Evolutionary conservation across 305 asterid species (phyloP), one percentile per base, ranked within the genome.

Genomic region (Plantago rigida): DNA sequence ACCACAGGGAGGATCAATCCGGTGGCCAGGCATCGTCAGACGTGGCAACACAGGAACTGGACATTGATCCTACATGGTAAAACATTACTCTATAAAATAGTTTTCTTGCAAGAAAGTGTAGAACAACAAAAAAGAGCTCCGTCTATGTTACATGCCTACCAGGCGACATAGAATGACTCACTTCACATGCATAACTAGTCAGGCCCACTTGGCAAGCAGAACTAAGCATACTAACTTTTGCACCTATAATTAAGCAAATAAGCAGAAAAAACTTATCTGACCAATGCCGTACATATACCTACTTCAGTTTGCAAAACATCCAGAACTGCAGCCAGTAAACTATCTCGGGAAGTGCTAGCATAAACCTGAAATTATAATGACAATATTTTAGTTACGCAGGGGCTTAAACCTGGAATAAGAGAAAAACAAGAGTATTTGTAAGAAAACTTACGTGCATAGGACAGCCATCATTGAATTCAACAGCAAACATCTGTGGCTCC

Each of bases 401-500:
- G 9, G 10, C 44, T 5, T 1, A 5, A 1, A 1, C 10, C 10
- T 5, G 10, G 9, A 22, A 22, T 1, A 22, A 36, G 10, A 5
- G 44, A 36, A 36, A 36, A 36, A 36, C 9, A 6, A 5, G 10
- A 8, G 39, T 5, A 5, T 7, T 36, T 8, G 65, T 59, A 49
- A 77, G 66, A 67, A 70, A 29, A 67, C 96, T 76, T 78, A 93
- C 99, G 56, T 89, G 95, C 68, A 87, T 83, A 51, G 99, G 97
- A 69, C 97, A 89, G 71, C 99, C 99, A 78, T 93, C 99, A 78
- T 78, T 85, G 77, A 85, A 93, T 75, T 93, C 99, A 74, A 93
- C 75, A 70, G 96, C 99, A 70, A 93, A 93, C 99, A 89, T 85
- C 81, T 93, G 99, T 64, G 99, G 99, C 88, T 93, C 99, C 89